Evolutionary conservation across 2,329 filamentous ascomycete genomes (phyloP).

Genomic region (Penicillium brasilianum): DNA sequence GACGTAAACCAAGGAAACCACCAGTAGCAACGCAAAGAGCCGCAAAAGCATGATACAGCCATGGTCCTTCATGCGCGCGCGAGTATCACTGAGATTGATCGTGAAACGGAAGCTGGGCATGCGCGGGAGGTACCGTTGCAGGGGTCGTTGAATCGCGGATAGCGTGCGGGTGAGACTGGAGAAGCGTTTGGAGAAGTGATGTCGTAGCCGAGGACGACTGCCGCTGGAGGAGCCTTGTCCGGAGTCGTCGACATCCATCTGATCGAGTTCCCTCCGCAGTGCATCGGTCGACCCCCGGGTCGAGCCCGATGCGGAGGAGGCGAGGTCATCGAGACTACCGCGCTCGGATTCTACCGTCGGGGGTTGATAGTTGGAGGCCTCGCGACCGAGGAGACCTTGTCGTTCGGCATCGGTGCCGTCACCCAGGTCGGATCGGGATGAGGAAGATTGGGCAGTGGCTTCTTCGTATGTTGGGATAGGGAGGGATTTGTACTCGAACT

Average conservation of each 20-base stretch:
- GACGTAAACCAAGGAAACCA: conserved; percentile 79
- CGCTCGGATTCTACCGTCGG: conserved; percentile 85
- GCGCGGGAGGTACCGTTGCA: conserved; percentile 52
- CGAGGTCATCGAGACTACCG: conserved; percentile 61
- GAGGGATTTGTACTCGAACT: conserved; percentile 63
- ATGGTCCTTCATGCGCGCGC: conserved; percentile 51
- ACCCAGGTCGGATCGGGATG: conserved; percentile 35
- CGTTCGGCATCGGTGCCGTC: conserved; percentile 51
- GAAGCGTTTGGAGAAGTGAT: conserved; percentile 62
- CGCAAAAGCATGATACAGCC: conserved; percentile 73
- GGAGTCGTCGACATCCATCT: conserved; percentile 84
- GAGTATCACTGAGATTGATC: conserved; percentile 44
- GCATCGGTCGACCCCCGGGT: conserved; percentile 63
- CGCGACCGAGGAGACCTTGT: conserved; percentile 49
- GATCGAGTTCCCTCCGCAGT: conserved; percentile 80
- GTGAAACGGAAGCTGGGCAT: conserved; percentile 48
- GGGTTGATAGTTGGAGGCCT: conserved; percentile 65
- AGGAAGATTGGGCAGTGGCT: conserved; percentile 52
- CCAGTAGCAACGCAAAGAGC: conserved; percentile 73
- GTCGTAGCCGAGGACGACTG: conserved; percentile 49
- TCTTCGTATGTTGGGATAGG: conserved; percentile 87
- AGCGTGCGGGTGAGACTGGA: conserved; percentile 61
- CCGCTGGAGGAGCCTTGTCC: conserved; percentile 36
- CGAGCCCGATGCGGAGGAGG: conserved; percentile 60
- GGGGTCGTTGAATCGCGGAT: conserved; percentile 60